These are phyloP conservation scores for Narthecium ossifragum DNA, from an alignment of 106 monocot genomes.

Conservation along the genomic window DNA sequence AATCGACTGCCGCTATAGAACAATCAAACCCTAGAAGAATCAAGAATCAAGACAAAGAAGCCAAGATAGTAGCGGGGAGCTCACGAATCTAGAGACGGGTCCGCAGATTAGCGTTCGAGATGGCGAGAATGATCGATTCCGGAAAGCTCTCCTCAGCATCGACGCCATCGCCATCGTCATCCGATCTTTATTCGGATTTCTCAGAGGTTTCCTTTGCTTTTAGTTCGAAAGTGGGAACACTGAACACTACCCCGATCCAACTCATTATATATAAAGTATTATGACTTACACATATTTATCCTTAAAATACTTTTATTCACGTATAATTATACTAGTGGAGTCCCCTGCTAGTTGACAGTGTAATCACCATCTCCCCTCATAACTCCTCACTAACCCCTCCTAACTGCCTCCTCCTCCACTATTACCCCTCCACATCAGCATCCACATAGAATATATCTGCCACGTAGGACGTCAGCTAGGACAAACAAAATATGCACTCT, in stretches of 20 bases:
- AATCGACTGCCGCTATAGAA: background rate
- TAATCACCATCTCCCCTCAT: no score
- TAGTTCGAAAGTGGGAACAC: background rate
- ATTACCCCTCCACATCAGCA: no score
- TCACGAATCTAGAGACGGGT: slow-evolving; percentile 46
- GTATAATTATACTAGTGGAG: no score
- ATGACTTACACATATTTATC: background rate
- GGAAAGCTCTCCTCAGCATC: slow-evolving; percentile 32
- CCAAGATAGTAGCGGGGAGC: slow-evolving; percentile 4
- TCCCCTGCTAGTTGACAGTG: no score
- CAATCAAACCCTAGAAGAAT: background rate
- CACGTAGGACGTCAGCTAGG: no score
- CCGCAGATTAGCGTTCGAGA: background rate
- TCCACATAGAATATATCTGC: no score
- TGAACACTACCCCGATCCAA: background rate
- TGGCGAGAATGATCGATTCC: slow-evolving; percentile 16
- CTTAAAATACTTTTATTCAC: background rate
- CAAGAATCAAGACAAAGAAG: background rate
- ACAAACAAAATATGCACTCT: no score
- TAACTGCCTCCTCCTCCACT: no score
- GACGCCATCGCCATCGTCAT: slow-evolving; percentile 25
- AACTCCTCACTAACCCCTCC: no score
- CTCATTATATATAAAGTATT: background rate
- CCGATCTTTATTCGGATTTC: no score
- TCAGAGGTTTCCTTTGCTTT: no score